These are phyloP conservation scores for Mikania micrantha DNA, from an alignment of 129 eudicot species.

Conservation along the genomic window DNA sequence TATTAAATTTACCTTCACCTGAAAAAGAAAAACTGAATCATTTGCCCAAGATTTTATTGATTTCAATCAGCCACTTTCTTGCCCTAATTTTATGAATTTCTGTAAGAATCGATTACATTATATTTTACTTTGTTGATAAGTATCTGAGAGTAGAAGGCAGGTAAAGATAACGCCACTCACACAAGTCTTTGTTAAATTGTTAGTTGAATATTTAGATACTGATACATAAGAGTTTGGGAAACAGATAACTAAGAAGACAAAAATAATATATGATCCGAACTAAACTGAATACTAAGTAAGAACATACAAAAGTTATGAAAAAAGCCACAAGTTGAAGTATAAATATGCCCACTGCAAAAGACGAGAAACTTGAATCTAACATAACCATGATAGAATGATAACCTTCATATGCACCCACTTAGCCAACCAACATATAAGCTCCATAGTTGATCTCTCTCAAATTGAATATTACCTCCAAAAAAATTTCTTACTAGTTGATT, in stretches of 20 bases:
- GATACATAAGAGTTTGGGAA: no score
- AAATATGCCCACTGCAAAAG: not conserved
- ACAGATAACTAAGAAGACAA: no score
- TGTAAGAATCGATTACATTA: not conserved
- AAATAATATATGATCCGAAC: no score
- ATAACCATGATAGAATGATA: not conserved
- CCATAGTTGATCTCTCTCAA: not conserved
- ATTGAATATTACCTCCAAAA: not conserved
- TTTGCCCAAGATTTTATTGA: not conserved
- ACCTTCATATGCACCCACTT: no score
- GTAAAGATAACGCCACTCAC: not conserved
- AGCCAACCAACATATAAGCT: not conserved
- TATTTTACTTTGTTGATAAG: not conserved
- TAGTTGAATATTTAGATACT: not conserved
- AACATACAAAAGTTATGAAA: no score
- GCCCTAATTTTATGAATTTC: not conserved
- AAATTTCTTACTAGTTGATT: not conserved
- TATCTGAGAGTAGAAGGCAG: not conserved
- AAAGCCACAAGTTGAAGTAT: not conserved
- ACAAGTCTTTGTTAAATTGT: not conserved
- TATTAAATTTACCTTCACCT: constrained; percentile 3
- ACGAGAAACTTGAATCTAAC: not conserved
- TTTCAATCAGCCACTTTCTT: not conserved
- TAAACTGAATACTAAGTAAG: not conserved
- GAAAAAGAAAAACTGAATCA: not conserved